Base-by-base conservation (phyloP, 495 filamentous ascomycete genomes). In the Trichodelitschia bisporula region DNA sequence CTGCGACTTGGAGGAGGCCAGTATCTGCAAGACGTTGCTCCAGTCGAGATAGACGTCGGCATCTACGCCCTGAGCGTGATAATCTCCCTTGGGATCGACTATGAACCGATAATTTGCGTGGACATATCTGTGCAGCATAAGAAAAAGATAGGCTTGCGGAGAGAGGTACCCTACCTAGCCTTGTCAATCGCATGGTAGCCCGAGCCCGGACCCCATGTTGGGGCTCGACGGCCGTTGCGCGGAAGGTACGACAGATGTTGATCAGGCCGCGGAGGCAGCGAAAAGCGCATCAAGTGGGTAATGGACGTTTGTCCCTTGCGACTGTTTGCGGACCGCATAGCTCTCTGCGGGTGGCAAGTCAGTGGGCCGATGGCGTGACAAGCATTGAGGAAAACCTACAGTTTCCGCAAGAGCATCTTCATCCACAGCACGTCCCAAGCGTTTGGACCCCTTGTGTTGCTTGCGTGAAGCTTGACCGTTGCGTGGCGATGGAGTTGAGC, bases 71-170 rank as follows among this genome's bases (percentile, higher is more conserved):
- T 93, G 84, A 1, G 66, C 58, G 31, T 63, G 58, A 45, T 92
- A 97, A 38, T 71, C 68, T 12, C 70, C 74, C 13, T 61, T 59
- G 0, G 86, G 86, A 34, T 76, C 67, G 20, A 97, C 86, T 33
- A 97, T 74, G 46, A 97, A 97, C 14, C 86, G 69, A 46, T 97
- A 97, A 48, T 97, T 97, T 16, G 86, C 79, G 53, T 95, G 82
- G 15, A 97, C 77, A 42, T 90, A 97, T 43, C 77, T 72, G 16
- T 4, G 15, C 2, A 18, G 4, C 4, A 18, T 9, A n/a, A 34
- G 25, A 29, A 2, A 16, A 11, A 34, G 2, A 9, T 15, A 5
- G 18, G 20, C 4, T 33, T 4, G 9, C 11, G 20, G 5, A 18
- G 5, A 4, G 18, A 16, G 14, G 19, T 24, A 9, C 18, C 51